A percentile compares a stretch with the other conserved stretches of the same genome.
phyloP scores from a whole-genome alignment of 2,329 filamentous ascomycete genomes.

The Bisporella sp. region DNA sequence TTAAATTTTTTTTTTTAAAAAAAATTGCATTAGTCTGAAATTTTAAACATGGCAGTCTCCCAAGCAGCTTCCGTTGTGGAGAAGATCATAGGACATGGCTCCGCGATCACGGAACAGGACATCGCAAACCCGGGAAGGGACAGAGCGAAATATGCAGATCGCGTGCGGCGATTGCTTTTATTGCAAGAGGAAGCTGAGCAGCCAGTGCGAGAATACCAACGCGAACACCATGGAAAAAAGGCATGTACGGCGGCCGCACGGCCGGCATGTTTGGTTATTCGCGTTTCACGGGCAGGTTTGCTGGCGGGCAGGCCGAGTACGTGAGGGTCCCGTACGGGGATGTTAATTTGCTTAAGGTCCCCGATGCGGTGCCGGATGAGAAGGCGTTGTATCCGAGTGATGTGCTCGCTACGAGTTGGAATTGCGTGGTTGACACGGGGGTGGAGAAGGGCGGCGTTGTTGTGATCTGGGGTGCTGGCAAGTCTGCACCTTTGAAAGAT shows the following conservation, averaged over 20 bases:
- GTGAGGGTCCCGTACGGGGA: constrained; percentile 75
- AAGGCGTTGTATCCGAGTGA: constrained; percentile 74
- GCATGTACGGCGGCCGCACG: constrained; percentile 71
- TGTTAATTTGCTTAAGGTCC: constrained; percentile 73
- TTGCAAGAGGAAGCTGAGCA: constrained; percentile 71
- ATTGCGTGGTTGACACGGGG: constrained; percentile 75
- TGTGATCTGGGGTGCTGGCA: constrained; percentile 71
- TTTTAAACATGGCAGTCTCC: constrained; percentile 43
- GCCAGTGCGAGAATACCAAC: constrained; percentile 76
- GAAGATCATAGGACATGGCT: constrained; percentile 60
- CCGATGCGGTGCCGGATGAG: constrained; percentile 75
- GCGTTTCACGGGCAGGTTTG: constrained; percentile 80
- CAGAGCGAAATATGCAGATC: constrained; percentile 49
- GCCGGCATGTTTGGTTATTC: constrained; percentile 69
- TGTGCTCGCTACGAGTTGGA: constrained; percentile 72
- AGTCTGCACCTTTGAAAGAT: neutral
- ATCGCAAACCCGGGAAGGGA: constrained; percentile 55
- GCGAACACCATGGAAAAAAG: constrained; percentile 60
- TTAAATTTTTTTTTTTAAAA: no score
- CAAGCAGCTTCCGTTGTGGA: constrained; percentile 64
- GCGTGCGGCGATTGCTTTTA: constrained; percentile 67
- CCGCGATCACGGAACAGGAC: constrained; percentile 60
- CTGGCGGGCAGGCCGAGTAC: constrained; percentile 82
- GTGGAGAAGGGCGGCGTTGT: constrained; percentile 73
- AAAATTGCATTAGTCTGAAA: no score